Evolutionary conservation across 352 stramenopile species (phyloP), one percentile per base, ranked within the genome.

Genomic region (Pythium folliculosum): DNA sequence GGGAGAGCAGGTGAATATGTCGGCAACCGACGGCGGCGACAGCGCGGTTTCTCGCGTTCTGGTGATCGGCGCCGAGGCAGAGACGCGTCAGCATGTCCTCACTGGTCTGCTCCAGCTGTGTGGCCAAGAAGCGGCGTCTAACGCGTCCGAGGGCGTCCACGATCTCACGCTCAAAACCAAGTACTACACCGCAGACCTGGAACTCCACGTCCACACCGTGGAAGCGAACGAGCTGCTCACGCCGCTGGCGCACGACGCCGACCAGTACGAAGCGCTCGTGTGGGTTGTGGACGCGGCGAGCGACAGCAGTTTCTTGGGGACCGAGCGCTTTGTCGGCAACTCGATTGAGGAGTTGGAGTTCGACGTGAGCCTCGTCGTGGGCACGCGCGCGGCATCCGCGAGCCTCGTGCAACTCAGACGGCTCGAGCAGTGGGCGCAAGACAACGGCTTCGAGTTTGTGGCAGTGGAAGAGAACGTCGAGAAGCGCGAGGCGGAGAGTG

Each of bases 391-490:
- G 23, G 69, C 71, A 3, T 52, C 57, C 1, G 52, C 53, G 6
- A 72, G 32, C 25, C 43, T 51, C 12, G 45, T 27, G 45, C 63
- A 69, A 27, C 54, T 69, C 2, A 22, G 63, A 37, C 58, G 60
- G 16, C 32, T 68, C 38, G 59, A 84, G 32, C 45, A 53, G 12
- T 91, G 81, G 81, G 86, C 80, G 27, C 69, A 83, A 5, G 71
- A 78, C 16, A 82, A 84, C 44, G 74, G 69, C 17, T 89, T 89
- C 45, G 85, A 93, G 70, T 84, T 90, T 48, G 60, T 93, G 1
- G 59, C 59, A 8, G 17, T 76, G 3, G 62, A 63, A 5, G 7
- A 43, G 12, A 30, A 86, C 6, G 65, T 71, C 1, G 61, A 50
- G 6, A 44, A 60, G 25, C 43, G 55, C 2, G 19, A 51, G 8